These are phyloP conservation scores for Heracleum sosnowskyi DNA, from an alignment of 129 eudicot genomes.

Conservation along the genomic window DNA sequence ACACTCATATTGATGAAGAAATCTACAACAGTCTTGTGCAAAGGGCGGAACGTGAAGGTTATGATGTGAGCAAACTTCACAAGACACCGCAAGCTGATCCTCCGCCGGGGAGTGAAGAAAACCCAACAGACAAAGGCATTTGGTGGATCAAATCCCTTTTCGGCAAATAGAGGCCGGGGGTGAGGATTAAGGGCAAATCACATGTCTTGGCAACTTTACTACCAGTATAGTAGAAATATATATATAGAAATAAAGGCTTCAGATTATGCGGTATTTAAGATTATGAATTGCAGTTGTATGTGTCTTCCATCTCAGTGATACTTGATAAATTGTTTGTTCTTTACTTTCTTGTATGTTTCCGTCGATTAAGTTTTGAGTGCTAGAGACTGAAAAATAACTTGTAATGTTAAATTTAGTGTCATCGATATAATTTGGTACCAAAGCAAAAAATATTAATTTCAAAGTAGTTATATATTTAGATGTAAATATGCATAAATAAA, in stretches of 20 bases:
- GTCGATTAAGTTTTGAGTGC: neutral
- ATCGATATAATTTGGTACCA: no score
- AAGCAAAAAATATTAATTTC: no score
- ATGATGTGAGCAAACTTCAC: conserved; percentile 79
- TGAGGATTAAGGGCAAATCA: neutral
- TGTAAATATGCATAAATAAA: no score
- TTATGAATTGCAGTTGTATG: neutral
- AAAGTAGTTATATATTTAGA: no score
- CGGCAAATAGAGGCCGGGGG: conserved; percentile 41
- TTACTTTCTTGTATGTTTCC: neutral
- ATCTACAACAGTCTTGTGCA: conserved; percentile 45
- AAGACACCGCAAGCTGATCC: conserved; percentile 74
- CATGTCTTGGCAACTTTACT: neutral
- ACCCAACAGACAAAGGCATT: conserved; percentile 59
- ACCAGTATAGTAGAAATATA: neutral
- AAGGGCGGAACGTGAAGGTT: conserved; percentile 66
- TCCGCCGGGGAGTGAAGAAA: conserved; percentile 49
- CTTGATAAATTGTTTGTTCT: neutral
- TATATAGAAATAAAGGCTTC: conserved; percentile 1
- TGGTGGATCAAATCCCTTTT: conserved; percentile 89
- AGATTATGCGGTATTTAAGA: neutral
- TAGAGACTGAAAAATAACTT: neutral
- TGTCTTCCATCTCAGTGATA: neutral
- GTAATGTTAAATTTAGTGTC: no score
- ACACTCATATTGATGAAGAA: conserved; percentile 51